phyloP scores from a whole-genome alignment of 73 alveolate genomes.

The Paramecium caudatum region DNA sequence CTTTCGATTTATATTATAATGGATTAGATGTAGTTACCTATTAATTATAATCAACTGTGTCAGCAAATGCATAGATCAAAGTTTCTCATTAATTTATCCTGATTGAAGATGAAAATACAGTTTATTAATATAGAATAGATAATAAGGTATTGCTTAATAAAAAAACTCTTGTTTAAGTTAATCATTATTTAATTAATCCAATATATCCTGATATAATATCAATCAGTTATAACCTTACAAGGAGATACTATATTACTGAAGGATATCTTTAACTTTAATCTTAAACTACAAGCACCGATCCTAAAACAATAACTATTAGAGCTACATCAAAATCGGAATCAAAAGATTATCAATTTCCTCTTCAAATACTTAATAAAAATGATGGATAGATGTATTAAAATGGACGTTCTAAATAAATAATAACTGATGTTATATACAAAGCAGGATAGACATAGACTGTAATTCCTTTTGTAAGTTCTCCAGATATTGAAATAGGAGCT shows the following conservation, averaged over 20 bases:
- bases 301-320: not conserved
- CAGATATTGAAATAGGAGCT: not conserved
- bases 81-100: not conserved
- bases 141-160: conserved; percentile 19
- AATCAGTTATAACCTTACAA: not conserved
- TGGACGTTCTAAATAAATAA: not conserved
- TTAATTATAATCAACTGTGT: not conserved
- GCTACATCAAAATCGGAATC: not conserved
- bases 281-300: not conserved
- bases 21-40: not conserved
- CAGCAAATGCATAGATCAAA: not conserved
- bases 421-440: not conserved
- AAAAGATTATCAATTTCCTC: not conserved
- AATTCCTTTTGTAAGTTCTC: not conserved
- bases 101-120: conserved; percentile 11
- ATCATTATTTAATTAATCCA: conserved; percentile 1
- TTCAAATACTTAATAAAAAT: not conserved
- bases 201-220: conserved; percentile 35
- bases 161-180: not conserved
- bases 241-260: conserved; percentile 11
- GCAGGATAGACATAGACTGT: not conserved
- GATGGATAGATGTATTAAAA: not conserved
- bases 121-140: not conserved
- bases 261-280: conserved; percentile 16
- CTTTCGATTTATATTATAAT: conserved; percentile 11